Evolutionary conservation across 371 early-diverging fungal species (phyloP), one percentile per base, ranked within the genome.

Genomic region (Mortierella sp.): DNA sequence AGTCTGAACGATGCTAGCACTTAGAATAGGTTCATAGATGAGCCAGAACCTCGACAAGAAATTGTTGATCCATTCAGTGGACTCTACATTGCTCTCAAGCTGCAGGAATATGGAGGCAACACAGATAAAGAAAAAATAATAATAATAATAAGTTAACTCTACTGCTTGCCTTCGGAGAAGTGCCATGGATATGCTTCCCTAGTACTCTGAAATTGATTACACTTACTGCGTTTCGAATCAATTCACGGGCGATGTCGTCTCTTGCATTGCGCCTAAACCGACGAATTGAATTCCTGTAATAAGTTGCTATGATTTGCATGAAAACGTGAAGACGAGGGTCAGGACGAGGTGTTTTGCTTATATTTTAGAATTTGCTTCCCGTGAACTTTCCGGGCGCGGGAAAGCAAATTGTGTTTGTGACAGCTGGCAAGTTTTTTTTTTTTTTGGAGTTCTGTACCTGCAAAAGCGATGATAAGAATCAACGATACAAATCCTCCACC

Each of bases 61-160:
- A 77, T 90, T 92, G 85, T 99, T 99, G 66, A 99, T 84, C 99
- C 99, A 99, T 69, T 97, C 97, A 5, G 94, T 96, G 40, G 94
- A 92, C 85, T 99, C 99, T 35, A 79, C 78, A 37, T 89, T 86
- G 16, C 84, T 73, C 16, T 88, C 92, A 14, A 91, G 58, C 37
- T 83, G 62, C 11, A 45, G 5, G 12, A 45, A 45, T 45, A 45
- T 5, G 16, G 43, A 43, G 2, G 26, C 24, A 45, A 14, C 30
- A 11, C 26, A 45, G 8, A 62, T 22, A 12, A 45, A 16, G 52
- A 28, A 74, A 26, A 58, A 59, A 68, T 2, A 6, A 26, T 24
- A 40, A 51, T n/a, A n/a, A n/a, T 18, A 28, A 39, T 30, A 47
- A 16, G 8, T 40, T 6, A 63, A 6, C 45, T 55, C 51, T 43